A percentile compares a stretch with the other conserved stretches of the same genome.
Evolutionary conservation across 352 stramenopile genomes (phyloP).

Genomic region (Phytophthora lateralis): DNA sequence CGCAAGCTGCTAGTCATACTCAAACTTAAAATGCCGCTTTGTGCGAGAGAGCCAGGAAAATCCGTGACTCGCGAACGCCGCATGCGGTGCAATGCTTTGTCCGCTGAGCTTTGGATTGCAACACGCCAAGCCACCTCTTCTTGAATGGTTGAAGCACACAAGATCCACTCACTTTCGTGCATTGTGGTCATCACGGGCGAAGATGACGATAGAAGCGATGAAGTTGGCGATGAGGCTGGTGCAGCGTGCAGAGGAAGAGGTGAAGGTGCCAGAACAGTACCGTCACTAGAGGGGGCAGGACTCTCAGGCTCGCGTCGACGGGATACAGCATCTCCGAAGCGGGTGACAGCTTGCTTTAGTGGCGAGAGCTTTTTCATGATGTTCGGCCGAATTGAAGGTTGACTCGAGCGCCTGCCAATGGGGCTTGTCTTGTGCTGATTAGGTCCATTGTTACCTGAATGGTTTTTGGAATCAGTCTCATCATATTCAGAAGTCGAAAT

Average conservation of each 20-base stretch:
- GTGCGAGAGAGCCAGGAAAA: conserved; percentile 50
- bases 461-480: conserved; percentile 24
- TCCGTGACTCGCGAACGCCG: conserved; percentile 67
- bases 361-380: conserved; percentile 63
- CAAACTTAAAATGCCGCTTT: conserved; percentile 44
- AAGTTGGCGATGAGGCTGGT: conserved; percentile 19
- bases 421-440: conserved; percentile 32
- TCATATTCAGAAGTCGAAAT: conserved; percentile 69
- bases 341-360: conserved; percentile 63
- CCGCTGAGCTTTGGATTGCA: conserved; percentile 70
- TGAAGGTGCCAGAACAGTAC: conserved; percentile 7
- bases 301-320: conserved; percentile 33
- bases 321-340: conserved; percentile 51
- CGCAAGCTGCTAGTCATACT: conserved; percentile 32
- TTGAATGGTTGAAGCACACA: conserved; percentile 65
- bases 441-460: conserved; percentile 2
- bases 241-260: conserved; percentile 9
- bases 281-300: conserved; percentile 2
- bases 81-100: conserved; percentile 66
- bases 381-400: conserved; percentile 24
- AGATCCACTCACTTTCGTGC: conserved; percentile 65
- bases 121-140: conserved; percentile 71
- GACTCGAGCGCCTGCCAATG: conserved; percentile 19
- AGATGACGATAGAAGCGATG: conserved; percentile 25
- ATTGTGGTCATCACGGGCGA: conserved; percentile 10